Base-by-base conservation (phyloP, 2,329 filamentous ascomycete species). In the Grosmannia huntii region DNA sequence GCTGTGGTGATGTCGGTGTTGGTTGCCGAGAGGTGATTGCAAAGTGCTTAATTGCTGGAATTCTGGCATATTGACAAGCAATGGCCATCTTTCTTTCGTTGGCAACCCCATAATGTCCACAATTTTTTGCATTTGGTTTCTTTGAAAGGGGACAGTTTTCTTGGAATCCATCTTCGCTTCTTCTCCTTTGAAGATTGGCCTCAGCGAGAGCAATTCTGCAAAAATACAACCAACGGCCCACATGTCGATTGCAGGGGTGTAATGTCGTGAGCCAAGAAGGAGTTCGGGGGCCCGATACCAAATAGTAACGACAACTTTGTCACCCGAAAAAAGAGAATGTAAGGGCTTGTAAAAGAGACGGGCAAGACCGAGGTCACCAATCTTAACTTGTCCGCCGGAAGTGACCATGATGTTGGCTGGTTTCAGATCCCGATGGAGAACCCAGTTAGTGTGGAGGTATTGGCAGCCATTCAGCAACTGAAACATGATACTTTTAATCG, bases 391-490 rank as follows among this genome's bases (percentile, higher is more conserved):
- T 12, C 94, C 94, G 5, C 77, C 75, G 7, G 89, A 94, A 1
- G 91, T 97, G 53, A 99, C 92, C 85, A 99, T 95, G 73, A 99
- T 99, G 70, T 99, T 99, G 64, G 94, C 94, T 3, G 94, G 94
- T 69, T 99, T 99, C 56, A 99, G 78, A 72, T 99, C 94, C 52
- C 94, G 89, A 71, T 99, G 94, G 60, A 99, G 80, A 44, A 99
- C 90, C 94, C 94, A 99, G 70, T 95, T 96, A 61, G 85, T 86
- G 70, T 99, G 94, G 1, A 99, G 81, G 68, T 99, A 99, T 64
- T 95, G 86, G 60, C 95, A 85, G 19, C 94, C 94, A 68, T 96
- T 95, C 62, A 99, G 81, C 4, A 99, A 83, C 73, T 99, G 94
- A 70, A 92, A 96, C 76, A 99, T 84, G 69, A 96, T 95, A 62